phyloP scores from a whole-genome alignment of 2,329 filamentous ascomycete species.

The Stromatinia cepivora region DNA sequence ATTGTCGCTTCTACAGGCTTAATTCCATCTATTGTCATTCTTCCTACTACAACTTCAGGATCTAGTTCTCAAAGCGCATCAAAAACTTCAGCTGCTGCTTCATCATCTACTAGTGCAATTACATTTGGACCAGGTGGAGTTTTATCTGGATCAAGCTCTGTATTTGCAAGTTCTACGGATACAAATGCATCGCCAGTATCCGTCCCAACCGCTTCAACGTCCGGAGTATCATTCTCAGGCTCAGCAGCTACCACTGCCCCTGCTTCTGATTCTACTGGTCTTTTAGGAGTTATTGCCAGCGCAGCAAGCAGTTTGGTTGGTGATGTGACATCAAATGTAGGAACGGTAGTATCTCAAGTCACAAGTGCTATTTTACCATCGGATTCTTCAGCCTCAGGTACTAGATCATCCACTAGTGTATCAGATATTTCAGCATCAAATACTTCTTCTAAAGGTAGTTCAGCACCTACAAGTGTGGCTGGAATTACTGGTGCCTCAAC shows the following conservation, averaged over 20 bases:
- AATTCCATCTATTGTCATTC: constrained; percentile 23
- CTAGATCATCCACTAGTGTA: constrained; percentile 3
- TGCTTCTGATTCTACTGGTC: constrained; percentile 1
- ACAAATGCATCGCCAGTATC: constrained; percentile 21
- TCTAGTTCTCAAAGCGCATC: constrained; percentile 8
- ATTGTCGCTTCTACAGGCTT: constrained; percentile 26
- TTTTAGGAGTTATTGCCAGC: constrained; percentile 11
- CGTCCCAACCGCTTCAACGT: constrained; percentile 19
- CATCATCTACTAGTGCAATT: constrained; percentile 32
- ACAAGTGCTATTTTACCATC: constrained; percentile 18
- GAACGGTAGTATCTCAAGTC: constrained; percentile 19
- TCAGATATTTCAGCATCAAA: constrained; percentile 5
- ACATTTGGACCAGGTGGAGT: constrained; percentile 39
- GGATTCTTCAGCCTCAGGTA: neutral
- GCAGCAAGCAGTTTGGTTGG: constrained; percentile 10
- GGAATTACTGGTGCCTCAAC: neutral
- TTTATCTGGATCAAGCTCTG: constrained; percentile 26
- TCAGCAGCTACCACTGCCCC: constrained; percentile 21
- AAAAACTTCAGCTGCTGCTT: constrained; percentile 21
- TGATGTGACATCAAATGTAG: constrained; percentile 6
- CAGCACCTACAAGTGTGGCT: neutral
- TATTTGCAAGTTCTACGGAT: constrained; percentile 21
- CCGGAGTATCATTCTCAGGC: constrained; percentile 28
- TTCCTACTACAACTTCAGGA: constrained; percentile 24
- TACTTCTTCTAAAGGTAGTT: neutral